A percentile compares a stretch with the other conserved stretches of the same genome.
Evolutionary conservation across 2,329 filamentous ascomycete genomes (phyloP).

Genomic region (Diplocarpon rosae): DNA sequence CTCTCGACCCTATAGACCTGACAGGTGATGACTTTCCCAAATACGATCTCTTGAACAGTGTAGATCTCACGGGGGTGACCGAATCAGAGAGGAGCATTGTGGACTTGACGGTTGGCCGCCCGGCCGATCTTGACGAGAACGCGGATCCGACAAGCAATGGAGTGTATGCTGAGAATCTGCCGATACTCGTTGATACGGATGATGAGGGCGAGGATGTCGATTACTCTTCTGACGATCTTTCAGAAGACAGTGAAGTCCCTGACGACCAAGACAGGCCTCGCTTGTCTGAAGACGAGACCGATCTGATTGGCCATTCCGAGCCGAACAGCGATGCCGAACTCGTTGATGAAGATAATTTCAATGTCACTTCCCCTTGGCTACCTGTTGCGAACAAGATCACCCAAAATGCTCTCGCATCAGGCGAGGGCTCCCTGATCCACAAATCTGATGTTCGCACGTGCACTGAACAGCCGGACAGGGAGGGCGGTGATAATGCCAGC

Average conservation of each 20-base stretch:
- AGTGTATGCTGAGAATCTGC: constrained; percentile 6
- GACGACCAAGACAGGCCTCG: constrained; percentile 1
- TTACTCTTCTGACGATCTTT: constrained; percentile 8
- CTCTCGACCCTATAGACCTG: constrained; percentile 21
- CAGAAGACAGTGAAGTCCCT: constrained; percentile 3
- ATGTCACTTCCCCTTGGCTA: background rate
- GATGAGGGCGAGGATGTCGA: constrained; percentile 5
- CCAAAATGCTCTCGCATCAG: constrained; percentile 3
- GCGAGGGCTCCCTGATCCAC: constrained; percentile 3
- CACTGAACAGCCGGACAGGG: constrained; percentile 1
- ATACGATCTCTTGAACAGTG: constrained; percentile 3
- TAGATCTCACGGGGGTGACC: constrained; percentile 14
- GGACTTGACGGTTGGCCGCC: constrained; percentile 4
- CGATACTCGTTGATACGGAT: constrained; percentile 12
- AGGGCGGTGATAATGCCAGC: constrained; percentile 12
- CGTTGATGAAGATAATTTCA: constrained; percentile 6
- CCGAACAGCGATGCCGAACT: constrained; percentile 4
- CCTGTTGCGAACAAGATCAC: background rate
- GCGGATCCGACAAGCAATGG: constrained; percentile 4
- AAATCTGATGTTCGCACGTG: constrained; percentile 6
- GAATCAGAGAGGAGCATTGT: constrained; percentile 5
- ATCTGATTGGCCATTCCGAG: constrained; percentile 1
- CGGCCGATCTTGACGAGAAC: constrained; percentile 6
- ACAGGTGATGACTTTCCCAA: constrained; percentile 23
- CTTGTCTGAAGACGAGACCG: constrained; percentile 2